A percentile compares a stretch with the other conserved stretches of the same genome.
These are phyloP conservation scores for Hygrocybe punicea DNA, from an alignment of 768 basidiomycete species.

Conservation along the genomic window DNA sequence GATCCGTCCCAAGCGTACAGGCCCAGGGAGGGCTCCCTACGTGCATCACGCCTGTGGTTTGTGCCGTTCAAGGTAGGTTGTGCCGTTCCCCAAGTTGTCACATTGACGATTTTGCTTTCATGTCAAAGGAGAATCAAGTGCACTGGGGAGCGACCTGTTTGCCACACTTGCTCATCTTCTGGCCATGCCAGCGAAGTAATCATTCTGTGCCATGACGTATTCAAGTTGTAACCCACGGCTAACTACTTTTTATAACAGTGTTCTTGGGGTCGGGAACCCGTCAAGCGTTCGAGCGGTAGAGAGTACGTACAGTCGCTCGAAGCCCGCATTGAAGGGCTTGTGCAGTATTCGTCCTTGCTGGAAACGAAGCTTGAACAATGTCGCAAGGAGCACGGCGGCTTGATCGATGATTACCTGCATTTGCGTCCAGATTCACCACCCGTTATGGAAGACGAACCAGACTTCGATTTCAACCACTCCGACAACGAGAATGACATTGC, in stretches of 20 bases:
- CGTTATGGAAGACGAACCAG: conserved; percentile 18
- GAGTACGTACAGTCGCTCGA: conserved; percentile 46
- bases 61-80: background rate
- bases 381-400: conserved; percentile 35
- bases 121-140: conserved; percentile 45
- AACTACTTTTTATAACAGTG: conserved; percentile 30
- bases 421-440: conserved; percentile 22
- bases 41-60: no score
- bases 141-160: conserved; percentile 43
- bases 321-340: conserved; percentile 32
- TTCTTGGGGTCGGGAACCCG: conserved; percentile 41
- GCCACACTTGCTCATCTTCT: conserved; percentile 37
- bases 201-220: background rate
- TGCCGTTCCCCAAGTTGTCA: background rate
- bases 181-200: conserved; percentile 43
- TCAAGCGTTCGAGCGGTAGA: conserved; percentile 44
- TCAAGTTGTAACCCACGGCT: background rate
- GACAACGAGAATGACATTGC: conserved; percentile 25
- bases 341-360: conserved; percentile 40
- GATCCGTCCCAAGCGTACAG: no score
- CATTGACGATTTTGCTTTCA: background rate
- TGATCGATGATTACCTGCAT: conserved; percentile 30
- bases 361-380: conserved; percentile 44
- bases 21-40: no score
- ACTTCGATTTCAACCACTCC: conserved; percentile 18